These are phyloP conservation scores for Hanseniaspora jakobsenii DNA, from an alignment of 805 yeast species.

Conservation along the genomic window DNA sequence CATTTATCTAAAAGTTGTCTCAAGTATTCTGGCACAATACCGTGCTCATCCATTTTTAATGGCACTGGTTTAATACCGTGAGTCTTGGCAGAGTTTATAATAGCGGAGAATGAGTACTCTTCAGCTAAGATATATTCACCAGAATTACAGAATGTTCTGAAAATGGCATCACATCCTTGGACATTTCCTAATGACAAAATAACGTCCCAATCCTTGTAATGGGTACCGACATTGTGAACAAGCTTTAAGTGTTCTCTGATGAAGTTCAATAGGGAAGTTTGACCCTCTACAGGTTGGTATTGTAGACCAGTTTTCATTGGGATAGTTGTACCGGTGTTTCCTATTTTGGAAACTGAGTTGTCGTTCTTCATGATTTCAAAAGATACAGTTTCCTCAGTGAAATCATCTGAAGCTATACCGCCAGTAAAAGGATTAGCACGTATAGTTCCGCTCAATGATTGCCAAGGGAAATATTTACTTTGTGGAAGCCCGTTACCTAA, in stretches of 20 bases:
- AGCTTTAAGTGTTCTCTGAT: conserved; percentile 61
- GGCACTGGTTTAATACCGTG: conserved; percentile 59
- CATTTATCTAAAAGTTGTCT: conserved; percentile 54
- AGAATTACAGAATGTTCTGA: conserved; percentile 63
- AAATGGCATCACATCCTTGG: conserved; percentile 70
- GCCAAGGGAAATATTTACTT: conserved; percentile 87
- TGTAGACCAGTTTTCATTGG: conserved; percentile 80
- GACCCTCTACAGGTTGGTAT: conserved; percentile 80
- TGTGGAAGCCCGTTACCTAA: conserved; percentile 94
- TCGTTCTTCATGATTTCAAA: conserved; percentile 25
- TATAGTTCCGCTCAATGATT: conserved; percentile 52
- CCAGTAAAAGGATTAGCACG: conserved; percentile 69
- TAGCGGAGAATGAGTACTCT: conserved; percentile 71
- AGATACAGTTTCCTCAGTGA: conserved; percentile 26
- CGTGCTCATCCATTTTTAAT: conserved; percentile 64
- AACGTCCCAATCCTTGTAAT: conserved; percentile 59
- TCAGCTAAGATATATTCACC: conserved; percentile 78
- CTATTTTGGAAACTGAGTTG: conserved; percentile 31
- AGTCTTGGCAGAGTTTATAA: conserved; percentile 70
- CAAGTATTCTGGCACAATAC: conserved; percentile 63
- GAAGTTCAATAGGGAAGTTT: conserved; percentile 53
- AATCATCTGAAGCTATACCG: conserved; percentile 49
- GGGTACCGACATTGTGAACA: conserved; percentile 31
- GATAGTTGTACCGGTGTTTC: conserved; percentile 31
- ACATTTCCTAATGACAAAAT: conserved; percentile 74